Evolutionary conservation across 2,329 filamentous ascomycete genomes (phyloP).

Genomic region (Colletotrichum orchidophilum): DNA sequence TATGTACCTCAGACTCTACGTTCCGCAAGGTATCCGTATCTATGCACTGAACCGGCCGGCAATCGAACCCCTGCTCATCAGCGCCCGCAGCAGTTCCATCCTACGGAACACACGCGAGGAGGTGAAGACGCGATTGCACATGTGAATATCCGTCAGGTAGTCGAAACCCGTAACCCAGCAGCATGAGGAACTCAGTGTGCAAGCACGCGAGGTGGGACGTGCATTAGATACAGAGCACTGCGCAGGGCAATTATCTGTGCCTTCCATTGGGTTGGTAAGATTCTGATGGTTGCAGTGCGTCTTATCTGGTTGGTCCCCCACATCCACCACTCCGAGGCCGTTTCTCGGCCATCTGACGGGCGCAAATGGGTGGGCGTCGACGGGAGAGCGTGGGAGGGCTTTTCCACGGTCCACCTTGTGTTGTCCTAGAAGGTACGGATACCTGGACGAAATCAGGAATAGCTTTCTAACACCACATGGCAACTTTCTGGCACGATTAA

Average conservation of each 20-base stretch:
- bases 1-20: no score
- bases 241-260: neutral
- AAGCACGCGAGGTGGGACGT: neutral
- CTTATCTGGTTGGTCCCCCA: slow-evolving; percentile 29
- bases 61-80: neutral
- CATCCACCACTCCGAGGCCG: slow-evolving; percentile 23
- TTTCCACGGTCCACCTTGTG: no score
- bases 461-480: neutral
- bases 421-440: no score
- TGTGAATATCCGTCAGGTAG: neutral
- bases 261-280: neutral
- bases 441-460: neutral
- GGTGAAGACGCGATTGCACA: neutral
- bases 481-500: neutral
- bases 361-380: slow-evolving; percentile 9
- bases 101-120: neutral
- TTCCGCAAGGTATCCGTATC: no score
- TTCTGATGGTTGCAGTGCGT: neutral
- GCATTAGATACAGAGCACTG: neutral
- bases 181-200: neutral
- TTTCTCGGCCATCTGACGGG: slow-evolving; percentile 11
- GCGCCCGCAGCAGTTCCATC: neutral
- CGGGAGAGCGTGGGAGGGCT: neutral
- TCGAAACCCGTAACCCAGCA: neutral
- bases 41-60: neutral